Percentiles rank a stretch among this genome's conserved stretches.
Conservation (phyloP, 2,329 filamentous ascomycete genomes). For the Hypomyces perniciosus region DNA sequence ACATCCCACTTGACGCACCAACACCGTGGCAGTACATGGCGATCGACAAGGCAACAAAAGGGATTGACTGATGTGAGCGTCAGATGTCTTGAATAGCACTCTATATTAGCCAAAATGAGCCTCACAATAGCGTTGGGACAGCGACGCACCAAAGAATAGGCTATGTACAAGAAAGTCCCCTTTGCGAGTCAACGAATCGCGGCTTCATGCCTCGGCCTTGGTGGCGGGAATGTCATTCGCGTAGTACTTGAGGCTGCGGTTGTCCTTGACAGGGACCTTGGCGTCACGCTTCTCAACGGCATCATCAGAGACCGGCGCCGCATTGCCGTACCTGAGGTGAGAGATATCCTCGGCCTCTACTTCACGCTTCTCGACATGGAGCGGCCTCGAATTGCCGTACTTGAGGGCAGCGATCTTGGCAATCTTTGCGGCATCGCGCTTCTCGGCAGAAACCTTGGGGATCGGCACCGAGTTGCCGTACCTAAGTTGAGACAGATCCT, state of each 20-base stretch:
- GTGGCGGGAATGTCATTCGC: constrained; percentile 1
- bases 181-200: not conserved
- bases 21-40: not conserved
- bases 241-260: constrained; percentile 5
- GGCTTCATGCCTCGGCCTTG: constrained; percentile 4
- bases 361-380: no score
- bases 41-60: no score
- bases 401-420: not conserved
- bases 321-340: no score
- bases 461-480: constrained; percentile 11
- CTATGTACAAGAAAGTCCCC: constrained; percentile 11
- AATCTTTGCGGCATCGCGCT: not conserved
- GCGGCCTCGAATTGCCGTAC: no score
- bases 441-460: not conserved
- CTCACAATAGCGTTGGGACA: not conserved
- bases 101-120: not conserved
- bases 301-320: not conserved
- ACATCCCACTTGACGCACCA: constrained; percentile 7
- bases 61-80: not conserved
- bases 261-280: constrained; percentile 4
- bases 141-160: constrained; percentile 6
- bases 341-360: no score
- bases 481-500: constrained; percentile 5
- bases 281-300: not conserved
- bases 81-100: not conserved